Percentiles rank a stretch among this genome's conserved stretches.
Evolutionary conservation across 257 asterid species (phyloP).

Genomic region (Primulina eburnea): DNA sequence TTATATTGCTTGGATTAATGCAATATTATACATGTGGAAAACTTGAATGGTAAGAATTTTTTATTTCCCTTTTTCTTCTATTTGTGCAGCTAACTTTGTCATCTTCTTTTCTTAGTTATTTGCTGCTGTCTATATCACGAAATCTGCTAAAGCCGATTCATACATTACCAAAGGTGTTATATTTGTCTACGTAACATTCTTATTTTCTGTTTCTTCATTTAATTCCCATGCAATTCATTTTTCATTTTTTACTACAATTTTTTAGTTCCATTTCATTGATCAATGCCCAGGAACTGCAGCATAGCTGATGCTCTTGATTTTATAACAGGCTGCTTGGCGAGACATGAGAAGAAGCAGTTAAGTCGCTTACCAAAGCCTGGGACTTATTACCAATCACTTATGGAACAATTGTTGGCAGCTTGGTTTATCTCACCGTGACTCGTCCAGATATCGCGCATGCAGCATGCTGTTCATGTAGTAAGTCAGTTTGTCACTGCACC

Average conservation of each 20-base stretch:
- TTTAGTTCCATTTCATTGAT: background rate
- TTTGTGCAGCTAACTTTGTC: background rate
- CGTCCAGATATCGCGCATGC: too few relatives aligned
- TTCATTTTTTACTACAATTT: background rate
- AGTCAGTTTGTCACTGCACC: too few relatives aligned
- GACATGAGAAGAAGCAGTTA: constrained; percentile 60
- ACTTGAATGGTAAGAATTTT: constrained; percentile 77
- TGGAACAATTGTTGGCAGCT: too few relatives aligned
- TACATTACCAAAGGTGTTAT: background rate
- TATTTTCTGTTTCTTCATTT: background rate
- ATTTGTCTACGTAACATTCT: background rate
- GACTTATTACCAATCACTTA: constrained; percentile 68
- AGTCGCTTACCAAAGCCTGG: constrained; percentile 63
- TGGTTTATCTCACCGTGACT: too few relatives aligned
- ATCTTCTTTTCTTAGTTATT: background rate
- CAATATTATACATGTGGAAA: constrained; percentile 82
- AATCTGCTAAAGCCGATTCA: background rate
- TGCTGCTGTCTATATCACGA: background rate
- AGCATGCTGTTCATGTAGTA: too few relatives aligned
- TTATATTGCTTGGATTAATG: constrained; percentile 86
- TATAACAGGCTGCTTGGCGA: constrained; percentile 75
- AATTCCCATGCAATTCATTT: background rate
- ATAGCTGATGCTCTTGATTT: constrained; percentile 6
- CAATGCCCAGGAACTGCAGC: background rate
- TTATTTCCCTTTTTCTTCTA: background rate